These are phyloP conservation scores for Phytophthora tentaculata DNA, from an alignment of 352 stramenopile genomes.

Conservation along the genomic window DNA sequence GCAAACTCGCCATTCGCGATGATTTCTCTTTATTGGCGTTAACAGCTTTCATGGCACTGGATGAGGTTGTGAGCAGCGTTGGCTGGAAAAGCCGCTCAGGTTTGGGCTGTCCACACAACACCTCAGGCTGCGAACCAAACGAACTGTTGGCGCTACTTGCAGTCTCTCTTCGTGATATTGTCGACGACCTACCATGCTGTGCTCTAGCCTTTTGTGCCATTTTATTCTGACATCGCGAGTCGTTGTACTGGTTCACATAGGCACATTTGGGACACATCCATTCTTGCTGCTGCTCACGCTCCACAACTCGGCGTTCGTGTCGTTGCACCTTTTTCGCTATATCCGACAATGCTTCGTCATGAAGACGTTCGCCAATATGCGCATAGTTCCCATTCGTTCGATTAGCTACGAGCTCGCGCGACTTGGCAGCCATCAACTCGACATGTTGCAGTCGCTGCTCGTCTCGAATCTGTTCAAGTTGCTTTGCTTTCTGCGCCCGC, in stretches of 20 bases:
- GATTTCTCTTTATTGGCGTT: conserved; percentile 54
- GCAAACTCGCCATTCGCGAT: conserved; percentile 36
- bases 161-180: conserved; percentile 23
- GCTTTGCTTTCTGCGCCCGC: conserved; percentile 71
- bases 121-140: conserved; percentile 32
- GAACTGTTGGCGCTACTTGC: conserved; percentile 32
- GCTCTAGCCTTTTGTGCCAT: conserved; percentile 33
- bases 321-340: conserved; percentile 67
- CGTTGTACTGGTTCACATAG: conserved; percentile 60
- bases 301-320: conserved; percentile 43
- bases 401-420: conserved; percentile 58
- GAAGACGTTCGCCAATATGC: conserved; percentile 74
- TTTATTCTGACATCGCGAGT: conserved; percentile 69
- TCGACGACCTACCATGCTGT: conserved; percentile 12
- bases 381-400: conserved; percentile 60
- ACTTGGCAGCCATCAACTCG: conserved; percentile 69
- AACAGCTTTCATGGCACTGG: conserved; percentile 35
- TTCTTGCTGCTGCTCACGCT: conserved; percentile 59
- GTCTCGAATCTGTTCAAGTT: conserved; percentile 56
- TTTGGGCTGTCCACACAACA: conserved; percentile 62
- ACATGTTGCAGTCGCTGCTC: conserved; percentile 43
- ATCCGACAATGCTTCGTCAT: conserved; percentile 74
- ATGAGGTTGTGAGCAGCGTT: conserved; percentile 54
- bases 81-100: conserved; percentile 72
- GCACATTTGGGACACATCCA: conserved; percentile 87